Evolutionary conservation across 2,329 filamentous ascomycete species (phyloP), one percentile per base, ranked within the genome.

Genomic region (Penicillium sp.): DNA sequence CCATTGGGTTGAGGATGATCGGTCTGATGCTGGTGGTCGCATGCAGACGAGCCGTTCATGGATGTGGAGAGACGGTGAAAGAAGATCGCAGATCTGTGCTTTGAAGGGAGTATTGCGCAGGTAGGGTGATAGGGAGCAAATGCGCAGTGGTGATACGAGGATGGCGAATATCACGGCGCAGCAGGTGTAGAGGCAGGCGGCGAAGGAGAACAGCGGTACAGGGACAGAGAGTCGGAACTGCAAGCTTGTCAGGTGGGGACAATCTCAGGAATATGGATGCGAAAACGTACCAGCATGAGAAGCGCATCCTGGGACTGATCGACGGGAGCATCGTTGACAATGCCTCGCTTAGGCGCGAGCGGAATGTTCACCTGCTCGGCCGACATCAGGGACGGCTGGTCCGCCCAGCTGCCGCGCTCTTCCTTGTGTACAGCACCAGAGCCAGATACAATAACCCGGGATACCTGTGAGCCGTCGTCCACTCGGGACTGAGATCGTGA

Each of bases 211-310:
- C 6, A 80, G 58, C 10, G 77, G 76, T 52, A 77, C 76, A 13
- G 79, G 74, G 20, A 70, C 64, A 16, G 77, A 78, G 28, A 81
- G 70, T 57, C 75, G 78, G 54, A 80, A 69, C 76, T 77, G 46
- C 39, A 27, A 14, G 16, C n/a, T 27, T 32, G 48, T 60, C 50
- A 58, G 51, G 22, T 40, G 24, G 14, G 24, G 16, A 2, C 9
- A 16, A 5, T 13, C 31, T 16, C 18, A 6, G 7, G 24, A 7
- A 13, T 16, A 31, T 40, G 3, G 16, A 31, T 14, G 22, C 8
- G 20, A 11, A 32, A 20, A 54, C 62, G 52, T 49, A 74, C 72
- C 52, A 74, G 56, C 54, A 74, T 69, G 53, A 71, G 60, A 14
- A 73, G 58, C n/a, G 72, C 71, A 65, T 74, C 71, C 47, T 72